These are phyloP conservation scores for Hansenula sp. DNA, from an alignment of 1,139 yeast species.

Conservation along the genomic window DNA sequence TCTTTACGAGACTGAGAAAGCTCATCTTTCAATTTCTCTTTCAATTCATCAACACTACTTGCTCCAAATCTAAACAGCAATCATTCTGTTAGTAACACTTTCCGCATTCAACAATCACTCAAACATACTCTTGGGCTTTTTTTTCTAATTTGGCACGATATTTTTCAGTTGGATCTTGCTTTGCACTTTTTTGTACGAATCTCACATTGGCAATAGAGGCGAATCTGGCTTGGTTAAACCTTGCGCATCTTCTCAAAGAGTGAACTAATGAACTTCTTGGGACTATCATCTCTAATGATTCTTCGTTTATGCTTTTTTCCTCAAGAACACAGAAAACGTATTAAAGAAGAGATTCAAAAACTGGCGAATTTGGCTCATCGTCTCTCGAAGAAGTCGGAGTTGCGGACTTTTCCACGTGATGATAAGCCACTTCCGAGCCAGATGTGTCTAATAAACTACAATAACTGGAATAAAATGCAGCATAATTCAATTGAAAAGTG, in stretches of 20 bases:
- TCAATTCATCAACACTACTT: constrained; percentile 55
- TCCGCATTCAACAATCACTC: neutral
- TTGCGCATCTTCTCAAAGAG: neutral
- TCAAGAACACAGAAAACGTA: neutral
- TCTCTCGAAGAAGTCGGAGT: no score
- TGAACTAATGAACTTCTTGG: neutral
- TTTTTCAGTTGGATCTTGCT: constrained; percentile 12
- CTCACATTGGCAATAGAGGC: constrained; percentile 17
- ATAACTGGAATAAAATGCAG: no score
- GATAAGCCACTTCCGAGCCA: no score
- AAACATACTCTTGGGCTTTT: constrained; percentile 41
- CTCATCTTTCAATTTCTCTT: constrained; percentile 57
- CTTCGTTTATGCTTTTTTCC: neutral
- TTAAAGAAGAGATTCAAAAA: no score
- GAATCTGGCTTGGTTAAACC: constrained; percentile 9
- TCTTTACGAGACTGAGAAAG: constrained; percentile 54
- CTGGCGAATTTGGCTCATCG: no score
- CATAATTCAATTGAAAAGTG: no score
- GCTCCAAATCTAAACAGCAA: constrained; percentile 31
- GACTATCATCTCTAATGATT: neutral
- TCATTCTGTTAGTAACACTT: neutral
- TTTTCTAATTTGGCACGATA: constrained; percentile 38
- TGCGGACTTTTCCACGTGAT: no score
- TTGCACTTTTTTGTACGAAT: constrained; percentile 8
- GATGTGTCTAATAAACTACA: no score